Conservation (phyloP, 805 yeast species). For the Cyberlindnera bimundalis region DNA sequence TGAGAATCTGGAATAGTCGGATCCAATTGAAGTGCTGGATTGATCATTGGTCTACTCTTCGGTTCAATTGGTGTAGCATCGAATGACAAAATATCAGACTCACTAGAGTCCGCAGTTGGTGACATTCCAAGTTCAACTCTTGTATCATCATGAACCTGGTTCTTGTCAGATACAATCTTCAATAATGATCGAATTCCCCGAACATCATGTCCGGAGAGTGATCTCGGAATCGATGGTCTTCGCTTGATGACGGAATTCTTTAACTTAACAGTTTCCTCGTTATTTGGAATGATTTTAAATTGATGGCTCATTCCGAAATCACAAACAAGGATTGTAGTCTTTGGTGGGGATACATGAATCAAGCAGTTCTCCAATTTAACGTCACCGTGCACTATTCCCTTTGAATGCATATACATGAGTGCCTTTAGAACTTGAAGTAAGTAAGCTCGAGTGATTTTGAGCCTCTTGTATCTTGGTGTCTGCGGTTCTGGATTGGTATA, state of each 20-base stretch:
- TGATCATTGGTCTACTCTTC: constrained; percentile 2
- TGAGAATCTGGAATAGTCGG: constrained; percentile 50
- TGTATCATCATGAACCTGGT: constrained; percentile 32
- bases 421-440: constrained; percentile 57
- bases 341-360: constrained; percentile 44
- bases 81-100: constrained; percentile 12
- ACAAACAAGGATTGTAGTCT: constrained; percentile 51
- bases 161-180: constrained; percentile 27
- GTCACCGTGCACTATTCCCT: constrained; percentile 73
- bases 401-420: constrained; percentile 55
- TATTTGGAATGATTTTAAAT: constrained; percentile 15
- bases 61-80: constrained; percentile 18
- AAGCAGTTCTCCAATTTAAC: constrained; percentile 71
- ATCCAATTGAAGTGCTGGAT: constrained; percentile 12
- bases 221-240: constrained; percentile 33
- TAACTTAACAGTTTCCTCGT: constrained; percentile 22
- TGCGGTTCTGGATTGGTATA: constrained; percentile 29
- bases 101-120: constrained; percentile 2
- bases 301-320: constrained; percentile 82
- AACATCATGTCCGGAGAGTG: constrained; percentile 29
- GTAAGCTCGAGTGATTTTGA: constrained; percentile 34
- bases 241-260: constrained; percentile 27
- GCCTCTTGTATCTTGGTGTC: constrained; percentile 33
- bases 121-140: constrained; percentile 9
- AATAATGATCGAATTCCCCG: constrained; percentile 15